phyloP scores from a whole-genome alignment of 208 protist species.

The Endotrypanum monterogeii region DNA sequence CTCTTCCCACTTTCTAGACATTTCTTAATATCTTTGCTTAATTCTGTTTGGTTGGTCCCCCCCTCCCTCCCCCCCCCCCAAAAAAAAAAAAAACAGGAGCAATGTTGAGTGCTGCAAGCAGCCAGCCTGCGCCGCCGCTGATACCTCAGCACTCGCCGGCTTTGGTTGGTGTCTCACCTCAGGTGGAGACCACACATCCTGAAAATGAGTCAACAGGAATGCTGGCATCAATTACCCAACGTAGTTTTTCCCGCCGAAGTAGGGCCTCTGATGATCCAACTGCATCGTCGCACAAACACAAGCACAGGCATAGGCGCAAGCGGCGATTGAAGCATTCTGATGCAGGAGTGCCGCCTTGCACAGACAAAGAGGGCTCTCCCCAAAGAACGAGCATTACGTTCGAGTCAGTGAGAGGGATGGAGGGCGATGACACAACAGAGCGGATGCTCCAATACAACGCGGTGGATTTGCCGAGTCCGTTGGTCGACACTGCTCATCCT shows the following conservation, averaged over 20 bases:
- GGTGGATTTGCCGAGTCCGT: conserved; percentile 6
- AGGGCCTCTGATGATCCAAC: not conserved
- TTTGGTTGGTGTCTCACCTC: too few species aligned
- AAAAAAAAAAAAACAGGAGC: too few species aligned
- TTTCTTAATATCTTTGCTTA: not conserved
- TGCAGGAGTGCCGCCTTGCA: not conserved
- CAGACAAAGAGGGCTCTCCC: not conserved
- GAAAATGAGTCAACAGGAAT: not conserved
- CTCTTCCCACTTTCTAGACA: not conserved
- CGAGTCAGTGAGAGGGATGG: conserved; percentile 14
- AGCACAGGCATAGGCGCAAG: conserved; percentile 3
- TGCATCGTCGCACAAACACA: conserved; percentile 1
- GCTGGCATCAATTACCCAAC: not conserved
- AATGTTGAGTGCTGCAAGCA: not conserved
- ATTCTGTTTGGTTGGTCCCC: not conserved
- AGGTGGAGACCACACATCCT: not conserved
- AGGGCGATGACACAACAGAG: conserved; percentile 23
- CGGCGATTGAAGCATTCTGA: not conserved
- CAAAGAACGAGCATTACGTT: not conserved
- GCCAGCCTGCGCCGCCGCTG: not conserved
- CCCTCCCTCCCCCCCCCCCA: not conserved
- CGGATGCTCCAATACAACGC: conserved; percentile 11
- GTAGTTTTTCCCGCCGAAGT: not conserved
- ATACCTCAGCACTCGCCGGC: conserved; percentile 4
- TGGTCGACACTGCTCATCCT: not conserved